phyloP scores from a whole-genome alignment of 2,329 filamentous ascomycete genomes.

The Phaeomoniella chlamydospora region DNA sequence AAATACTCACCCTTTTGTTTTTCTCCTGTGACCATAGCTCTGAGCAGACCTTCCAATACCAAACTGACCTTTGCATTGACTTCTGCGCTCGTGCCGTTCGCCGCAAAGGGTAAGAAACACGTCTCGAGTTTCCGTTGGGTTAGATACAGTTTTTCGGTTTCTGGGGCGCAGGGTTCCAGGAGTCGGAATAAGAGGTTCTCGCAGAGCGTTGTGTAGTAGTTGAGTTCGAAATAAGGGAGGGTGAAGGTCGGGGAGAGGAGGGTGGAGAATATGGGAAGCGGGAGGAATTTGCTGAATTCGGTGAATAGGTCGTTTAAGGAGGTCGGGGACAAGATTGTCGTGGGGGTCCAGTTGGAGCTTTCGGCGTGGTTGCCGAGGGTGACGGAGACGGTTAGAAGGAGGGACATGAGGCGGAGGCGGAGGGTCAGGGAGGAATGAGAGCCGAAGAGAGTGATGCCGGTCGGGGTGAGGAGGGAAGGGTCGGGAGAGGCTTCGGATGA shows the following conservation, averaged over 20 bases:
- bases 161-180: constrained; percentile 25
- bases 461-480: constrained; percentile 6
- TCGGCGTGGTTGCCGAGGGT: constrained; percentile 13
- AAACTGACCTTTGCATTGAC: constrained; percentile 64
- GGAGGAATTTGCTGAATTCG: constrained; percentile 29
- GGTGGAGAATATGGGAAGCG: constrained; percentile 29
- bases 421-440: constrained; percentile 23
- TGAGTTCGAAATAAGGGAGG: constrained; percentile 17
- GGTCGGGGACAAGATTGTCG: constrained; percentile 20
- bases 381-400: constrained; percentile 24
- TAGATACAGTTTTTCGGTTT: constrained; percentile 26
- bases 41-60: constrained; percentile 50
- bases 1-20: constrained; percentile 12
- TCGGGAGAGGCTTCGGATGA: constrained; percentile 4
- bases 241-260: constrained; percentile 24
- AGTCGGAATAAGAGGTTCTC: constrained; percentile 38
- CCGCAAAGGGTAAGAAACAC: constrained; percentile 52
- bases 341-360: constrained; percentile 6
- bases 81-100: constrained; percentile 42
- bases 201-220: constrained; percentile 34
- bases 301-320: constrained; percentile 27
- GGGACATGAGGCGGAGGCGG: constrained; percentile 27
- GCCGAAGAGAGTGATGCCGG: constrained; percentile 18
- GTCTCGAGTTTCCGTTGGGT: constrained; percentile 34
- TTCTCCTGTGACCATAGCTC: constrained; percentile 29